These are phyloP conservation scores for Pseudonitzschia delicatissima DNA, from an alignment of 108 stramenopile species.

Conservation along the genomic window DNA sequence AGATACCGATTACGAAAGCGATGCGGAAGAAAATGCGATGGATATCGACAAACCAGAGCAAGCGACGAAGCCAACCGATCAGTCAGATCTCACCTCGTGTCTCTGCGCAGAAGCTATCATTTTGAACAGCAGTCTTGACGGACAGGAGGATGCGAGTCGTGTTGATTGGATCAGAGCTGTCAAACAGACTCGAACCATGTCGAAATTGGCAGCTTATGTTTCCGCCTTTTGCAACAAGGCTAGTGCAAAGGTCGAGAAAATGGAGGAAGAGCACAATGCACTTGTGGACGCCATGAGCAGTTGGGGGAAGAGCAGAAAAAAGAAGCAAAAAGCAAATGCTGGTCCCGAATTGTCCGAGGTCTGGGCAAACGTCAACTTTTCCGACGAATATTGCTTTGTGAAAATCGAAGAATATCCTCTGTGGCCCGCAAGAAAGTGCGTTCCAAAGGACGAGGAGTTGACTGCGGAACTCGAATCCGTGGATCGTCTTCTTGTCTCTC, in stretches of 20 bases:
- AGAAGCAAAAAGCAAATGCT: slow-evolving; percentile 13
- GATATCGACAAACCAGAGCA: slow-evolving; percentile 37
- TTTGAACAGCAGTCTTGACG: slow-evolving; percentile 67
- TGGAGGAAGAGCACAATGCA: slow-evolving; percentile 50
- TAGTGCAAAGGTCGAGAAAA: slow-evolving; percentile 41
- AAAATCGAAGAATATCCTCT: slow-evolving; percentile 70
- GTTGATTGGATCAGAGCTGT: slow-evolving; percentile 78
- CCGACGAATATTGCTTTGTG: slow-evolving; percentile 70
- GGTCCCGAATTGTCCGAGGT: slow-evolving; percentile 50
- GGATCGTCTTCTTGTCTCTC: slow-evolving; percentile 58
- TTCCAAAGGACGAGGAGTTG: slow-evolving; percentile 47
- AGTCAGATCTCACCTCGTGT: slow-evolving; percentile 43
- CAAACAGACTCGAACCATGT: slow-evolving; percentile 63
- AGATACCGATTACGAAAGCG: slow-evolving; percentile 57
- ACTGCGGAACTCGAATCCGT: slow-evolving; percentile 36
- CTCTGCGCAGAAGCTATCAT: slow-evolving; percentile 67
- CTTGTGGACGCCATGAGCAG: slow-evolving; percentile 41
- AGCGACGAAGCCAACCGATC: slow-evolving; percentile 11
- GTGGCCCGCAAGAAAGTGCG: slow-evolving; percentile 81
- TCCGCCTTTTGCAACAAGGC: slow-evolving; percentile 52
- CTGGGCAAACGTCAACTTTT: slow-evolving; percentile 64
- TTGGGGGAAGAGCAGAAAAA: slow-evolving; percentile 37
- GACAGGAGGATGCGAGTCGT: slow-evolving; percentile 64
- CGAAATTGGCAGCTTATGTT: slow-evolving; percentile 56
- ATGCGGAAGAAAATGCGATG: slow-evolving; percentile 41